Conservation (phyloP, 116 monocot species). For the Papilionanthe hybrid region DNA sequence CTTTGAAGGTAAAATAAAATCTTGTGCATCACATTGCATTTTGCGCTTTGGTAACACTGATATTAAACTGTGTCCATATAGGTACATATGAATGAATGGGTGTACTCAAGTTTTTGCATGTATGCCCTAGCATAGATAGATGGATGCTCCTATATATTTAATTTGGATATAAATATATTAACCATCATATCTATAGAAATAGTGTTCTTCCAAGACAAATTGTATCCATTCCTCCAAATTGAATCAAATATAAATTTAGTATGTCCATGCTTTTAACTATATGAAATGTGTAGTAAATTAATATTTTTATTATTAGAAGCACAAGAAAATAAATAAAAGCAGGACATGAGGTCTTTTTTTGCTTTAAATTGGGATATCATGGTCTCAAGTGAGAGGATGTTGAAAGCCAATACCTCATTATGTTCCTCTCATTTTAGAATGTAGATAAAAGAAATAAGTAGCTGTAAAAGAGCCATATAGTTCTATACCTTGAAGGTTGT, state of each 20-base stretch:
- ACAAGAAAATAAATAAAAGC: not conserved
- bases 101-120: not conserved
- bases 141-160: not conserved
- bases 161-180: not conserved
- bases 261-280: not conserved
- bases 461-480: not conserved
- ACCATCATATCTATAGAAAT: not conserved
- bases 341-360: too few species aligned
- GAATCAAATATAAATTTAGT: not conserved
- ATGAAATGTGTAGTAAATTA: not conserved
- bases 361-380: too few species aligned
- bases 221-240: not conserved
- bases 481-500: slow-evolving; percentile 77
- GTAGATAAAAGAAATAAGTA: not conserved
- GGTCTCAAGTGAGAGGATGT: too few species aligned
- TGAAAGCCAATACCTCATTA: too few species aligned
- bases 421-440: not conserved
- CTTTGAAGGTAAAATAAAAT: too few species aligned
- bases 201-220: not conserved
- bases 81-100: not conserved
- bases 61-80: not conserved
- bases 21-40: too few species aligned
- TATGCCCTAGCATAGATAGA: not conserved
- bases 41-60: too few species aligned
- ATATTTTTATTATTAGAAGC: not conserved